A percentile compares a stretch with the other conserved stretches of the same genome.
Conservation (phyloP, 2,329 filamentous ascomycete species). For the Aurifilum marmelostoma region DNA sequence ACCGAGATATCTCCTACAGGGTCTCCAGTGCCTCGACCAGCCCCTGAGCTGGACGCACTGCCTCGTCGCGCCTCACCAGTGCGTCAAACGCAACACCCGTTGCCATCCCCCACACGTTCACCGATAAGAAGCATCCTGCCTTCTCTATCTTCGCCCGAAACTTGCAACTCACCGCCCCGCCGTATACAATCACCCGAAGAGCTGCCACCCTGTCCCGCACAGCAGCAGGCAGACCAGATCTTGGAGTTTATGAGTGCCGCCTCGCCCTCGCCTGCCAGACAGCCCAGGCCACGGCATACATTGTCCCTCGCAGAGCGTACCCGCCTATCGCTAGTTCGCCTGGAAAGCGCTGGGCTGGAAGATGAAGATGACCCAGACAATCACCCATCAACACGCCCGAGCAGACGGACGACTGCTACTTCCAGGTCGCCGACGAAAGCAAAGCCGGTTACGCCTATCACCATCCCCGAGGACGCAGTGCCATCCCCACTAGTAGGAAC, state of each 20-base stretch:
- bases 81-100: not conserved
- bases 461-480: conserved; percentile 3
- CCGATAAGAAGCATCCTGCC: conserved; percentile 8
- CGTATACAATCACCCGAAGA: conserved; percentile 27
- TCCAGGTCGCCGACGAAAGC: conserved; percentile 27
- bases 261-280: conserved; percentile 61
- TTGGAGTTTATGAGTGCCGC: conserved; percentile 56
- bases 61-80: conserved; percentile 11
- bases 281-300: conserved; percentile 52
- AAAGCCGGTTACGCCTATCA: conserved; percentile 27
- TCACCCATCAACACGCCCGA: not conserved
- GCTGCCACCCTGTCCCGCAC: conserved; percentile 44
- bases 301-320: conserved; percentile 78
- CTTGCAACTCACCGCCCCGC: not conserved
- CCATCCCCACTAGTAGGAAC: conserved; percentile 32
- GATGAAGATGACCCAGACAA: conserved; percentile 30
- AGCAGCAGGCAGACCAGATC: conserved; percentile 60
- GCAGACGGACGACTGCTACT: conserved; percentile 11
- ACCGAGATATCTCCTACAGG: conserved; percentile 19
- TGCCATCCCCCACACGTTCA: conserved; percentile 2
- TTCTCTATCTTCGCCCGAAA: conserved; percentile 17
- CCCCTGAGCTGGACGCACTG: not conserved
- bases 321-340: conserved; percentile 74
- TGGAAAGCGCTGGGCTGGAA: conserved; percentile 44
- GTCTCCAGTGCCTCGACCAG: not conserved